phyloP scores from a whole-genome alignment of 495 filamentous ascomycete genomes.

The Penicillium samsonianum region DNA sequence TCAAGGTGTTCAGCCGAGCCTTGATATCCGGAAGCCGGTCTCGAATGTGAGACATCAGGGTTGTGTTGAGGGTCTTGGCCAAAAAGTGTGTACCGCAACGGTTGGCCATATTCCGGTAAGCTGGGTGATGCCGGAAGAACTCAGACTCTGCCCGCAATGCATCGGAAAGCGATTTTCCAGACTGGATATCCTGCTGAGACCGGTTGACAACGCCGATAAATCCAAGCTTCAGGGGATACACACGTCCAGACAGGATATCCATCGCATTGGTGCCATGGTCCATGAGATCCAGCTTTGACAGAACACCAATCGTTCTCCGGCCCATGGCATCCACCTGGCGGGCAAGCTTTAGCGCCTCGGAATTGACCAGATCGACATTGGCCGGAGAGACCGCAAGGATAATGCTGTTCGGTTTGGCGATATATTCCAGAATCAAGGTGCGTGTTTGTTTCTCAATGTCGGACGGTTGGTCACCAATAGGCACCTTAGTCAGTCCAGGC shows the following conservation, averaged over 20 bases:
- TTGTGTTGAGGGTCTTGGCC: slow-evolving; percentile 92
- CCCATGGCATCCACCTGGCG: slow-evolving; percentile 96
- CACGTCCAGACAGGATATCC: slow-evolving; percentile 92
- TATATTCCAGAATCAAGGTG: slow-evolving; percentile 96
- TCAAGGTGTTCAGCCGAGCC: slow-evolving; percentile 92
- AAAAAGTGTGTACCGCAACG: slow-evolving; percentile 94
- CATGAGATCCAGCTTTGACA: slow-evolving; percentile 98
- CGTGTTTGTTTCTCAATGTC: slow-evolving; percentile 99
- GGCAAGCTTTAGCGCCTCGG: slow-evolving; percentile 94
- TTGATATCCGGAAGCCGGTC: slow-evolving; percentile 98
- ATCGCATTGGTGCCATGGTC: slow-evolving; percentile 98
- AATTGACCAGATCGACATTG: slow-evolving; percentile 98
- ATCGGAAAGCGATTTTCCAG: slow-evolving; percentile 85
- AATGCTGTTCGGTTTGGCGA: slow-evolving; percentile 98
- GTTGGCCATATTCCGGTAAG: slow-evolving; percentile 93
- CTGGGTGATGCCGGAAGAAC: slow-evolving; percentile 96
- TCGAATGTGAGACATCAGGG: slow-evolving; percentile 94
- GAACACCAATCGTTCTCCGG: slow-evolving; percentile 90
- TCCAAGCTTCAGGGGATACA: slow-evolving; percentile 95
- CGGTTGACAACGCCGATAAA: slow-evolving; percentile 99
- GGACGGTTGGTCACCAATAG: slow-evolving; percentile 95
- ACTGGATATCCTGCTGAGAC: slow-evolving; percentile 97
- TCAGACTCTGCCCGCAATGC: slow-evolving; percentile 88
- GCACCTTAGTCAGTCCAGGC: slow-evolving; percentile 95
- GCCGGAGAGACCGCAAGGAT: slow-evolving; percentile 95